phyloP scores from a whole-genome alignment of 441 rosid species.

The Theobroma grandiflorum region DNA sequence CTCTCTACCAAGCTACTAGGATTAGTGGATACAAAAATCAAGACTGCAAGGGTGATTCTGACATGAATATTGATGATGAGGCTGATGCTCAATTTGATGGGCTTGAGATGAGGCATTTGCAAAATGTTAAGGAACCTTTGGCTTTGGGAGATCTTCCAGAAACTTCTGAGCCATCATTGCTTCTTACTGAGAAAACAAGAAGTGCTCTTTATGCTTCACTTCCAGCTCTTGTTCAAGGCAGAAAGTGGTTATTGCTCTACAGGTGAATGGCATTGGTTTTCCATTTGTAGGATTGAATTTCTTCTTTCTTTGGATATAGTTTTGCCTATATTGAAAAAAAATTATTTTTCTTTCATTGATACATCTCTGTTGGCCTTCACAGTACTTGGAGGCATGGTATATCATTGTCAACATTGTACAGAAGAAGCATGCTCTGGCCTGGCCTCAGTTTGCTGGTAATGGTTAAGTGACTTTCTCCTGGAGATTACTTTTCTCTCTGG shows the following conservation, averaged over 20 bases:
- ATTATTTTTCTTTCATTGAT: neutral
- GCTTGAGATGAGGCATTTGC: conserved; percentile 64
- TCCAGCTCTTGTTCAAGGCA: conserved; percentile 88
- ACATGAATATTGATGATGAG: conserved; percentile 43
- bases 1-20: conserved; percentile 62
- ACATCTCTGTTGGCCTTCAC: conserved; percentile 26
- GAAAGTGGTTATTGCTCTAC: conserved; percentile 93
- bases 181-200: conserved; percentile 76
- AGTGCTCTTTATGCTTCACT: conserved; percentile 69
- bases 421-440: conserved; percentile 96
- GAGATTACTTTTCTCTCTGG: neutral
- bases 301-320: neutral
- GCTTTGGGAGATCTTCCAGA: conserved; percentile 47
- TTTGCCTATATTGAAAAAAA: neutral
- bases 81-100: conserved; percentile 52
- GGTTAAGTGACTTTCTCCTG: neutral
- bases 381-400: conserved; percentile 99
- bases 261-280: conserved; percentile 50
- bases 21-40: conserved; percentile 55
- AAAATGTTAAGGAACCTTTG: conserved; percentile 48
- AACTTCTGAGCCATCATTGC: conserved; percentile 83
- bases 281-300: conserved; percentile 9
- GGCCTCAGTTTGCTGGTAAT: conserved; percentile 90
- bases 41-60: conserved; percentile 55
- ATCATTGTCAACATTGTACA: conserved; percentile 86